These are phyloP conservation scores for Chrysosphaeria jannelii DNA, from an alignment of 2,329 filamentous ascomycete genomes.

Conservation along the genomic window DNA sequence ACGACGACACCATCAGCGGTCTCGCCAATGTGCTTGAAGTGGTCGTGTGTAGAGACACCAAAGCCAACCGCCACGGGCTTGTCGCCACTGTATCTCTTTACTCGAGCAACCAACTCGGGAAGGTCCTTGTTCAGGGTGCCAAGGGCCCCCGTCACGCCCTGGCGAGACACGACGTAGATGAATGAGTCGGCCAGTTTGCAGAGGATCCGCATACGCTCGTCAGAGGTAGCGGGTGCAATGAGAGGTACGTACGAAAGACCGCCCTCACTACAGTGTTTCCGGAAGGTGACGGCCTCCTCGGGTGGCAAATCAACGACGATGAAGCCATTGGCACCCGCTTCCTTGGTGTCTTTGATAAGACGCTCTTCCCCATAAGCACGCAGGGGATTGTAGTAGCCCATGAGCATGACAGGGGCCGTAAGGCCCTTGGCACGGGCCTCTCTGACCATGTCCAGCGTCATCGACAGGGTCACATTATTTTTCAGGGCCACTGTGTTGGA, in stretches of 20 bases:
- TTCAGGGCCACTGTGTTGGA: slow-evolving; percentile 72
- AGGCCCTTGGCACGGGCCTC: slow-evolving; percentile 51
- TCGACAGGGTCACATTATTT: slow-evolving; percentile 63
- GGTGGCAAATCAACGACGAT: slow-evolving; percentile 89
- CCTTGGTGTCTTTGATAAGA: slow-evolving; percentile 57
- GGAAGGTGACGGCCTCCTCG: slow-evolving; percentile 82
- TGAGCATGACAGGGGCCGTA: slow-evolving; percentile 59
- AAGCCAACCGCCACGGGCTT: slow-evolving; percentile 83
- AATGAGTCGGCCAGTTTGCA: slow-evolving; percentile 95
- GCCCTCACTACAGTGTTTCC: slow-evolving; percentile 50
- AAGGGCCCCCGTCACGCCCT: slow-evolving; percentile 82
- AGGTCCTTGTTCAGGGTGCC: slow-evolving; percentile 58
- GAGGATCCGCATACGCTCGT: slow-evolving; percentile 76
- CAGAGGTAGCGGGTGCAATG: slow-evolving; percentile 79
- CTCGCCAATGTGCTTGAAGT: slow-evolving; percentile 60
- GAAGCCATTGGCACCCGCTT: slow-evolving; percentile 76
- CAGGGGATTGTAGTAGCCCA: slow-evolving; percentile 98
- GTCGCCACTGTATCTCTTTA: slow-evolving; percentile 78
- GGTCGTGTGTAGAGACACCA: slow-evolving; percentile 80
- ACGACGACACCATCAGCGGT: slow-evolving; percentile 89
- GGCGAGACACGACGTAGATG: slow-evolving; percentile 92
- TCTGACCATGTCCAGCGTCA: slow-evolving; percentile 57
- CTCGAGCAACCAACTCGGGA: slow-evolving; percentile 51
- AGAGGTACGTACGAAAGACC: slow-evolving; percentile 88
- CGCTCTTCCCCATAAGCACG: slow-evolving; percentile 81